Conservation (phyloP, 2,329 filamentous ascomycete genomes). For the Stagonosporopsis cucurbitacearum region DNA sequence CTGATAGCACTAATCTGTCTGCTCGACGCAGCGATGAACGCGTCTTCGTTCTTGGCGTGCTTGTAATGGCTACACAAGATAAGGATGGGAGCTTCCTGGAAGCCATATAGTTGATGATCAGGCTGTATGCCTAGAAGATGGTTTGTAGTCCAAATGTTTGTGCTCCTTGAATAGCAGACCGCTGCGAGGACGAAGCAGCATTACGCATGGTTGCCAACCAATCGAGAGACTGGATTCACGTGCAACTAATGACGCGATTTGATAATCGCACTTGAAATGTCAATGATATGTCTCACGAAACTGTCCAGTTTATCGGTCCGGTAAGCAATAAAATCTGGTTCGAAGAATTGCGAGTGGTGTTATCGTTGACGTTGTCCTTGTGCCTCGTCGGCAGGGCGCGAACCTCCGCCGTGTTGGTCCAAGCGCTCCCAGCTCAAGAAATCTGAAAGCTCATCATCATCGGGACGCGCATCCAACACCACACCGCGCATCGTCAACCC, state of each 20-base stretch:
- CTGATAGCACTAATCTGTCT: conserved; percentile 14
- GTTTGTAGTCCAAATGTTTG: too few species aligned
- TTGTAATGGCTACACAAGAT: conserved; percentile 14
- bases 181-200: too few species aligned
- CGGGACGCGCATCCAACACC: conserved; percentile 2
- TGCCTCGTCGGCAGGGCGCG: conserved; percentile 1
- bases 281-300: too few species aligned
- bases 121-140: too few species aligned
- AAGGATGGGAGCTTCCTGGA: too few species aligned
- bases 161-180: too few species aligned
- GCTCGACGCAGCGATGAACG: conserved; percentile 14
- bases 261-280: too few species aligned
- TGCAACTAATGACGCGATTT: too few species aligned
- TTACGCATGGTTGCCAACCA: too few species aligned
- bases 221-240: too few species aligned
- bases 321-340: not conserved
- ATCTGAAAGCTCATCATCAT: conserved; percentile 19
- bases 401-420: not conserved
- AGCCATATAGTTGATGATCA: too few species aligned
- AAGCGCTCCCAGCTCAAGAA: conserved; percentile 11
- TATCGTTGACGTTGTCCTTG: not conserved
- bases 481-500: conserved; percentile 9
- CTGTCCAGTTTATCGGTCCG: not conserved
- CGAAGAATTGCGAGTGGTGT: not conserved
- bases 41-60: conserved; percentile 11